These are phyloP conservation scores for Trametes meyenii DNA, from an alignment of 768 basidiomycete species.

Conservation along the genomic window DNA sequence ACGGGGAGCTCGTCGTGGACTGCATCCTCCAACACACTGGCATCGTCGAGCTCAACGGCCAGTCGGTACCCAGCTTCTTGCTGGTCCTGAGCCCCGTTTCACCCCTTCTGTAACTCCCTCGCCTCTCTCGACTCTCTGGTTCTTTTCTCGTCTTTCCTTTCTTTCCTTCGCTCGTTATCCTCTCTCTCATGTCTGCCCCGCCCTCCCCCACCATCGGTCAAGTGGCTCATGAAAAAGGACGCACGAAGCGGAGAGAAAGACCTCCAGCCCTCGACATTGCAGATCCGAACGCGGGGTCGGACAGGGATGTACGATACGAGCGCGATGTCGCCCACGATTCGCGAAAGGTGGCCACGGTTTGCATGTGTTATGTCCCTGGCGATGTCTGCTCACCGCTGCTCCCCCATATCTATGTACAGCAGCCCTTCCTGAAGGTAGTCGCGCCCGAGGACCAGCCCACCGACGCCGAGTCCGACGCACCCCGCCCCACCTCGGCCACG, in stretches of 20 bases:
- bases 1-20: slow-evolving; percentile 18
- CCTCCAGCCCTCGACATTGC: slow-evolving; percentile 55
- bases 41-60: slow-evolving; percentile 31
- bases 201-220: slow-evolving; percentile 43
- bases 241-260: slow-evolving; percentile 51
- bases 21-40: slow-evolving; percentile 26
- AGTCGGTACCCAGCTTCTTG: slow-evolving; percentile 25
- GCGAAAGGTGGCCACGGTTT: slow-evolving; percentile 38
- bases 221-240: slow-evolving; percentile 42
- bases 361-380: slow-evolving; percentile 10
- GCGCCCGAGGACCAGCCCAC: slow-evolving; percentile 39
- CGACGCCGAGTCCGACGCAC: slow-evolving; percentile 50
- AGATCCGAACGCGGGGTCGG: slow-evolving; percentile 40
- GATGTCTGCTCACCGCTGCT: slow-evolving; percentile 21
- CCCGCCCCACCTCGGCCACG: slow-evolving; percentile 73
- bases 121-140: slow-evolving; percentile 20
- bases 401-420: slow-evolving; percentile 2
- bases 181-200: slow-evolving; percentile 45
- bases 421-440: slow-evolving; percentile 54
- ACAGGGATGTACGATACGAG: slow-evolving; percentile 44
- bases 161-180: slow-evolving; percentile 40
- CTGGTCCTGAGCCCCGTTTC: slow-evolving; percentile 16
- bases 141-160: slow-evolving; percentile 37
- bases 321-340: slow-evolving; percentile 36
- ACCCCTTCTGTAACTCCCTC: slow-evolving; percentile 11